phyloP scores from a whole-genome alignment of 768 basidiomycete species.

The Leccinellum luteum region DNA sequence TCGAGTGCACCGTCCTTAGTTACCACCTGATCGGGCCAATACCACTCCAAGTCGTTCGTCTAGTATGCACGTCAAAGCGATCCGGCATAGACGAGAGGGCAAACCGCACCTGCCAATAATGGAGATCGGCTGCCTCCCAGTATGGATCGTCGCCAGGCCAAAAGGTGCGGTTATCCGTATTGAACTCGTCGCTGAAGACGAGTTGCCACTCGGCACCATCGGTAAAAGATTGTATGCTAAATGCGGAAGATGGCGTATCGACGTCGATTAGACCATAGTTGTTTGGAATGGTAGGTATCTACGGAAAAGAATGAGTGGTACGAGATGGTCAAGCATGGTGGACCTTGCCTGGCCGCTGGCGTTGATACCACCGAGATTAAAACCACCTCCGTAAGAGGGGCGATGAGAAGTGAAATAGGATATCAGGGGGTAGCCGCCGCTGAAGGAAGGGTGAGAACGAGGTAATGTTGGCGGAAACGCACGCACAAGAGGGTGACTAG shows the following conservation, averaged over 20 bases:
- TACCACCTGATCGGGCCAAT: slow-evolving; percentile 75
- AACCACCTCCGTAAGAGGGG: slow-evolving; percentile 55
- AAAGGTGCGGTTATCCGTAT: slow-evolving; percentile 74
- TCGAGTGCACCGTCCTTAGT: slow-evolving; percentile 73
- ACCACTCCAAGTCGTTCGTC: slow-evolving; percentile 85
- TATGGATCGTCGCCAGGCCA: slow-evolving; percentile 82
- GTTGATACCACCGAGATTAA: slow-evolving; percentile 77
- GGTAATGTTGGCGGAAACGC: not conserved
- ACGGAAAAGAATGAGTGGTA: not conserved
- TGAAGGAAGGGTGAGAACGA: slow-evolving; percentile 21
- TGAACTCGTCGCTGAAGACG: slow-evolving; percentile 89
- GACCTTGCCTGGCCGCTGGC: slow-evolving; percentile 60
- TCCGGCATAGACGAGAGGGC: not conserved
- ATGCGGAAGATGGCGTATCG: slow-evolving; percentile 64
- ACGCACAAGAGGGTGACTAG: slow-evolving; percentile 61
- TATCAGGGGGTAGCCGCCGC: slow-evolving; percentile 63
- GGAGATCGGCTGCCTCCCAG: slow-evolving; percentile 81
- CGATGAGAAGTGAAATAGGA: slow-evolving; percentile 49
- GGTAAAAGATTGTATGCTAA: slow-evolving; percentile 50
- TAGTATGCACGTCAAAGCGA: slow-evolving; percentile 20
- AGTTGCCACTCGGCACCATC: slow-evolving; percentile 59
- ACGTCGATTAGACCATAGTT: slow-evolving; percentile 72
- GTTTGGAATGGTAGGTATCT: slow-evolving; percentile 61
- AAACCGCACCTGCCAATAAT: slow-evolving; percentile 66
- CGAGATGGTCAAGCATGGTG: not conserved